Evolutionary conservation across 352 stramenopile species (phyloP).

Genomic region (Phytophthora fragariae): DNA sequence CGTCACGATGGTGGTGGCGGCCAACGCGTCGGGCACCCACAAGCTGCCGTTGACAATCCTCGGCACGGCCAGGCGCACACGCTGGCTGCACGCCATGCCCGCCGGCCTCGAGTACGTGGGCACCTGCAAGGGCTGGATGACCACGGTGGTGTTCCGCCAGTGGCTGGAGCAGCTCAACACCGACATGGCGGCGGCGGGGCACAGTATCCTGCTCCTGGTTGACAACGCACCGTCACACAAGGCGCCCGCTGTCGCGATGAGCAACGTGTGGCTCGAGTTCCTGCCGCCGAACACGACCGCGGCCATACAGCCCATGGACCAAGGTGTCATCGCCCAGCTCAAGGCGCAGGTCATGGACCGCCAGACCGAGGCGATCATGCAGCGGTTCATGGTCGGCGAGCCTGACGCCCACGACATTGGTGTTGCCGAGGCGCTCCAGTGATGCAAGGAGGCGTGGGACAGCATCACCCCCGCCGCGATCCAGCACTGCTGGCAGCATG

Average conservation of each 20-base stretch:
- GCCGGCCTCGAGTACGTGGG: conserved; percentile 1
- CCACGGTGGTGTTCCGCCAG: neutral
- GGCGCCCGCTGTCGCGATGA: neutral
- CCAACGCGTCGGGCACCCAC: conserved; percentile 5
- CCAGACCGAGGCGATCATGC: neutral
- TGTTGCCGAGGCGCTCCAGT: no score
- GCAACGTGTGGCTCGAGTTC: neutral
- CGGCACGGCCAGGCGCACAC: neutral
- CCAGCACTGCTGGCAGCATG: neutral
- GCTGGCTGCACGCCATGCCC: conserved; percentile 3
- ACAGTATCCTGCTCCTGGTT: neutral
- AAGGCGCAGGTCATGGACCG: neutral
- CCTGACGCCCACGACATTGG: neutral
- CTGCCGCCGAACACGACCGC: conserved; percentile 7
- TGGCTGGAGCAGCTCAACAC: neutral
- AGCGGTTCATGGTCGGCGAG: neutral
- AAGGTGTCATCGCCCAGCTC: neutral
- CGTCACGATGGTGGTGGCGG: neutral
- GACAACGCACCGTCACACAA: neutral
- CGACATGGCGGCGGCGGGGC: neutral
- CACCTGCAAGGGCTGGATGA: conserved; percentile 17
- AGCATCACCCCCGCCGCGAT: neutral
- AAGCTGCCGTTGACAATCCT: neutral
- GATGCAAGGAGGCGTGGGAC: neutral
- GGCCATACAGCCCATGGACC: conserved; percentile 6